Conservation (phyloP, 208 protist species). For the Crithidia expoeki region DNA sequence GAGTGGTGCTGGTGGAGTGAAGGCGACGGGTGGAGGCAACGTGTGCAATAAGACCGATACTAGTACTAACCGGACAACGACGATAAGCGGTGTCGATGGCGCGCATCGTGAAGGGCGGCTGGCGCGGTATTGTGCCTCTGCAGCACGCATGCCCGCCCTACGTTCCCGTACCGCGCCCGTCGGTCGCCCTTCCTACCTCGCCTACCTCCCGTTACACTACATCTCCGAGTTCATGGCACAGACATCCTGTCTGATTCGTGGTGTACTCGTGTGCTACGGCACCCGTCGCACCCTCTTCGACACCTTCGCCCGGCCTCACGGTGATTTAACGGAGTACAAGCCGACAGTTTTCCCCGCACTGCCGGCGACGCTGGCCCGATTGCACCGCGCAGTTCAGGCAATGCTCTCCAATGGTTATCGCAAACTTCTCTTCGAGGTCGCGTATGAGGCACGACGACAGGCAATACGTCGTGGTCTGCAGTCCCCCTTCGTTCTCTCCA, state of each 20-base stretch:
- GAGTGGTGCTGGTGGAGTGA: neutral
- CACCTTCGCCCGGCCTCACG: conserved; percentile 48
- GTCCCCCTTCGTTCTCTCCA: conserved; percentile 76
- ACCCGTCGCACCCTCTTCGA: conserved; percentile 58
- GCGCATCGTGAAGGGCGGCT: conserved; percentile 7
- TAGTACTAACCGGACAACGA: too few species aligned
- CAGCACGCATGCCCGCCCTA: conserved; percentile 28
- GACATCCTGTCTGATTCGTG: conserved; percentile 45
- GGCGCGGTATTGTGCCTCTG: conserved; percentile 10
- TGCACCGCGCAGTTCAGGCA: conserved; percentile 53
- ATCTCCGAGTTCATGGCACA: conserved; percentile 73
- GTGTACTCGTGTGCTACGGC: conserved; percentile 70
- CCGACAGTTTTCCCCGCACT: conserved; percentile 67
- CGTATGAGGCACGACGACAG: conserved; percentile 54
- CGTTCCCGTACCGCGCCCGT: conserved; percentile 22
- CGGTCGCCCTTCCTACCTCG: conserved; percentile 64
- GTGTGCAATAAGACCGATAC: neutral
- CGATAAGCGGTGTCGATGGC: neutral
- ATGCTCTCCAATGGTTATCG: conserved; percentile 48
- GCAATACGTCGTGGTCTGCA: conserved; percentile 65
- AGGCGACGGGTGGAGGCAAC: neutral
- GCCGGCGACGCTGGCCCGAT: conserved; percentile 62
- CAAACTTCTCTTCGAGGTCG: conserved; percentile 66
- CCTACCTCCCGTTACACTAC: conserved; percentile 85
- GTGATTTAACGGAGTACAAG: conserved; percentile 75